Conservation (phyloP, 306 rosid species). For the Prunus kanzakura region DNA sequence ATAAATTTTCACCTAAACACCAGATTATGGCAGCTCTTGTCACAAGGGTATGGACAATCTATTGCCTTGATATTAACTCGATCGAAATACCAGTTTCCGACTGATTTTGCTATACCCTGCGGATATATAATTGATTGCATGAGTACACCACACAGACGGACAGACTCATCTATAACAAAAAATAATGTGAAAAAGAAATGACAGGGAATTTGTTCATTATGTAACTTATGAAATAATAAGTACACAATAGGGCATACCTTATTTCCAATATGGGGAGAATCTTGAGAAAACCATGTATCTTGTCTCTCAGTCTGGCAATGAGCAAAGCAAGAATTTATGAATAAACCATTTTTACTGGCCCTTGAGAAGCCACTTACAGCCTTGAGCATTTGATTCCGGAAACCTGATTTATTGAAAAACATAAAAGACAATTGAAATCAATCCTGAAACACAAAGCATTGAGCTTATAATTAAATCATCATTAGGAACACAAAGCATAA, state of each 20-base stretch:
- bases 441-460: background rate
- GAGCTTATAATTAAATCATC: background rate
- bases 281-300: constrained; percentile 83
- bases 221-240: background rate
- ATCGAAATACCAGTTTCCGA: constrained; percentile 86
- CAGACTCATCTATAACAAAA: background rate
- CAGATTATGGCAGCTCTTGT: constrained; percentile 78
- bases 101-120: constrained; percentile 85
- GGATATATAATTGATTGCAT: background rate
- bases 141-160: background rate
- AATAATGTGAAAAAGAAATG: background rate
- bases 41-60: constrained; percentile 93
- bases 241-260: constrained; percentile 44
- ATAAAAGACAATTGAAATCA: background rate
- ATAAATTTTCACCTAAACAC: constrained; percentile 6
- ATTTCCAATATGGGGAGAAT: constrained; percentile 62
- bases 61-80: constrained; percentile 51
- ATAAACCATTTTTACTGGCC: constrained; percentile 63
- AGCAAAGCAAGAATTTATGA: constrained; percentile 79
- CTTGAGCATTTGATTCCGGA: constrained; percentile 75
- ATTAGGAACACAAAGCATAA: background rate
- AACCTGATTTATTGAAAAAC: constrained; percentile 41
- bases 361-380: constrained; percentile 54
- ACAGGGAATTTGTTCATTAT: background rate
- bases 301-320: constrained; percentile 94